These are phyloP conservation scores for Cylindrodendrum hubeiense DNA, from an alignment of 2,329 filamentous ascomycete species.

Conservation along the genomic window DNA sequence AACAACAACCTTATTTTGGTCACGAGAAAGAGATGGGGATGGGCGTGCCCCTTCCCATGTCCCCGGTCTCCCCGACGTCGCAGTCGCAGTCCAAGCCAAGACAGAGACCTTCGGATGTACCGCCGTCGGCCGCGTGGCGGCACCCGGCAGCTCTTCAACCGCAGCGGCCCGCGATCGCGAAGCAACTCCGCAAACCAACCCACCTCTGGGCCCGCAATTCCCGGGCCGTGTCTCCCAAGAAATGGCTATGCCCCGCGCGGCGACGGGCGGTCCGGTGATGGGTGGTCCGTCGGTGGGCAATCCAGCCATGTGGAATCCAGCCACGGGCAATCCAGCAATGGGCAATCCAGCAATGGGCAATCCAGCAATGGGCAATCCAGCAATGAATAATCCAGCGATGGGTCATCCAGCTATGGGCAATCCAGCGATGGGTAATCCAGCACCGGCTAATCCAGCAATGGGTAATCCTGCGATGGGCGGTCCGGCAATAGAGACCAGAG, in stretches of 20 bases:
- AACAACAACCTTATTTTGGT: conserved; percentile 45
- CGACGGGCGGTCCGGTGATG: conserved; percentile 20
- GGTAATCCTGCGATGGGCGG: not conserved
- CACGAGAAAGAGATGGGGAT: conserved; percentile 60
- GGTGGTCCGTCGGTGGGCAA: too few relatives aligned
- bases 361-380: conserved; percentile 4
- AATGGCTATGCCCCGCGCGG: conserved; percentile 50
- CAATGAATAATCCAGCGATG: not conserved
- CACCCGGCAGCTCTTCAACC: conserved; percentile 62
- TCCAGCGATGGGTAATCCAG: not conserved
- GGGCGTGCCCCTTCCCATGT: conserved; percentile 41
- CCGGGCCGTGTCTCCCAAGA: conserved; percentile 29
- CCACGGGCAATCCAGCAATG: too few relatives aligned
- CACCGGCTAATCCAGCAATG: too few relatives aligned
- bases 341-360: not conserved
- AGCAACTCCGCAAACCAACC: conserved; percentile 29
- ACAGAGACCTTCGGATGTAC: conserved; percentile 53
- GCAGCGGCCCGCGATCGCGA: conserved; percentile 34
- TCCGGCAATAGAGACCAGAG: not conserved
- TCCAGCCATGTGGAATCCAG: too few relatives aligned
- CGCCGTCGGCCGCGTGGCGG: conserved; percentile 64
- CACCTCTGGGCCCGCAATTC: conserved; percentile 28
- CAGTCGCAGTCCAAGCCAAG: conserved; percentile 25
- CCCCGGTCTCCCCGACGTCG: conserved; percentile 7
- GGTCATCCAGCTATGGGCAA: too few relatives aligned